Percentiles rank a stretch among this genome's conserved stretches.
Conservation (phyloP, 176 grass and related monocot species). For the Miscanthus lutarioriparius region DNA sequence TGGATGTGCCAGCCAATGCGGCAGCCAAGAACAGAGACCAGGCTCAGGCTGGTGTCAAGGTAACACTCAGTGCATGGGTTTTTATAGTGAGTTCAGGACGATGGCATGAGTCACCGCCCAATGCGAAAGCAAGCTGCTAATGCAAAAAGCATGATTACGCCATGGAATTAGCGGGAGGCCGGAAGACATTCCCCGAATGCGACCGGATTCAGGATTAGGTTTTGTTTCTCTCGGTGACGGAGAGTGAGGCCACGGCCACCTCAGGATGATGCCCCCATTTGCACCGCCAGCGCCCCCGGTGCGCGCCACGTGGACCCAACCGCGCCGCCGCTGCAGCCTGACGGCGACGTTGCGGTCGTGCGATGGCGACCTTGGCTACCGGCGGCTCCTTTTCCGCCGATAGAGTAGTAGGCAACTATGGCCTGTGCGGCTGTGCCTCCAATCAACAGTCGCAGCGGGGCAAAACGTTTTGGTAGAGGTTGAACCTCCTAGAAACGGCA, state of each 20-base stretch:
- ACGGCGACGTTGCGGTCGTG: conserved; percentile 12
- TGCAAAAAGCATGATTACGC: conserved; percentile 44
- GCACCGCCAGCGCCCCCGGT: conserved; percentile 40
- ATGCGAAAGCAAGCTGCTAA: background rate
- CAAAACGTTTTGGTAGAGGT: background rate
- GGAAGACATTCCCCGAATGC: background rate
- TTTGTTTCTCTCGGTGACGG: background rate
- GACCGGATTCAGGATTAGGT: conserved; percentile 27
- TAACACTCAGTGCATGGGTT: background rate
- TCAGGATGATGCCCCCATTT: conserved; percentile 35
- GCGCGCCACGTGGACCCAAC: conserved; percentile 42
- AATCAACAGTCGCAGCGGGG: conserved; percentile 2
- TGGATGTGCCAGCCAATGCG: conserved; percentile 25
- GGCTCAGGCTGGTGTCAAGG: background rate
- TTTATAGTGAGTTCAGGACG: conserved; percentile 26
- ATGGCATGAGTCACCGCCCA: conserved; percentile 35
- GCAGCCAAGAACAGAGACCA: background rate
- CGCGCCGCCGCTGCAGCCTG: conserved; percentile 31
- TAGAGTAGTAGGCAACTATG: background rate
- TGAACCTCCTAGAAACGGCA: background rate
- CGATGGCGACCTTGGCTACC: conserved; percentile 23
- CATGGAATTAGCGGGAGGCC: conserved; percentile 42
- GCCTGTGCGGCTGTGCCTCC: background rate
- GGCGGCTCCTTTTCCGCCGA: conserved; percentile 6
- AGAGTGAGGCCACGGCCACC: conserved; percentile 14